phyloP scores from a whole-genome alignment of 176 grass and related monocot genomes.

The Stipa capillata region DNA sequence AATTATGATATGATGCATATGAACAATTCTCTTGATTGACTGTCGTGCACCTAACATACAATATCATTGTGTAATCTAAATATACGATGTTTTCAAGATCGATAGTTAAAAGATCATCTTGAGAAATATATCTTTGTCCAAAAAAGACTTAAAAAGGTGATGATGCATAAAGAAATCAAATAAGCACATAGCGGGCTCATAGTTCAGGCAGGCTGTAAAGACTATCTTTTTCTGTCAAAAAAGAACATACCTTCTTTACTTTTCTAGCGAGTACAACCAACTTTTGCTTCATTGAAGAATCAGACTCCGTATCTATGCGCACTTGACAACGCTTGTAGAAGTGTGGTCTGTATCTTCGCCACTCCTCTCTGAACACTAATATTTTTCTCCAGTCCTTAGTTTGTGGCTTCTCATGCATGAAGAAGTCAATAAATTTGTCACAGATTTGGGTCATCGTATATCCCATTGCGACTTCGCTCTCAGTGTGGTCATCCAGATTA shows the following conservation, averaged over 20 bases:
- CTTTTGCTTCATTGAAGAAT: slow-evolving; percentile 56
- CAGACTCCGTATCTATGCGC: slow-evolving; percentile 45
- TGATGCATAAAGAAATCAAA: slow-evolving; percentile 11
- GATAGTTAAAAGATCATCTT: background rate
- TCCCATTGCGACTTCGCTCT: slow-evolving; percentile 52
- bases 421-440: slow-evolving; percentile 81
- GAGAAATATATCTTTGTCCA: background rate
- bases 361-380: slow-evolving; percentile 86
- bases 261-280: slow-evolving; percentile 77
- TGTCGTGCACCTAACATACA: background rate
- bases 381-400: slow-evolving; percentile 94
- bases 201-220: background rate
- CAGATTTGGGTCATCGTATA: slow-evolving; percentile 90
- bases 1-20: background rate
- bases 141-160: background rate
- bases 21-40: background rate
- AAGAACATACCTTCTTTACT: slow-evolving; percentile 64
- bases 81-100: background rate
- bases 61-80: background rate
- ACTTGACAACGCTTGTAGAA: slow-evolving; percentile 51
- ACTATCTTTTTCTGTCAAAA: background rate
- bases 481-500: slow-evolving; percentile 29
- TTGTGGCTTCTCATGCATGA: slow-evolving; percentile 73
- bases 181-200: slow-evolving; percentile 29
- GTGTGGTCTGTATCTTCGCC: slow-evolving; percentile 59